Percentiles rank a stretch among this genome's conserved stretches.
Evolutionary conservation across 177 flowering plant species (phyloP).

Genomic region (Tripterygium wilfordii): DNA sequence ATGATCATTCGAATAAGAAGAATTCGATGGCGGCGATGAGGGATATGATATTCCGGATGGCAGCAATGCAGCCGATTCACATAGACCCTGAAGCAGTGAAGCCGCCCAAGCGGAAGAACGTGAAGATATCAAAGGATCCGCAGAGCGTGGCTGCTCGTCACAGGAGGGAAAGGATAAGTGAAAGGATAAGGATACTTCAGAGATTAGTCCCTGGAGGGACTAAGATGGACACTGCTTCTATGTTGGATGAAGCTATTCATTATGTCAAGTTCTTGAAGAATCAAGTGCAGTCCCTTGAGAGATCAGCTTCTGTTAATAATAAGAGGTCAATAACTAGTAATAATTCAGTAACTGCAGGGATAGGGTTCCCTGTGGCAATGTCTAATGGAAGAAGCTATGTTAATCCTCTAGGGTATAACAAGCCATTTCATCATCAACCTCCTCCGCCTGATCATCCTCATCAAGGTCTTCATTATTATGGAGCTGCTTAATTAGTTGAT

Average conservation of each 20-base stretch:
- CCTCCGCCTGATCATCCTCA: no score
- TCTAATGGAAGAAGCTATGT: slow-evolving; percentile 14
- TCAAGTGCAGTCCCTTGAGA: slow-evolving; percentile 72
- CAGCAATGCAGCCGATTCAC: slow-evolving; percentile 88
- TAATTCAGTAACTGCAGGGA: slow-evolving; percentile 1
- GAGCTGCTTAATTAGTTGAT: slow-evolving; percentile 24
- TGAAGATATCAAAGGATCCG: slow-evolving; percentile 84
- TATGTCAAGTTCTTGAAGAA: slow-evolving; percentile 80
- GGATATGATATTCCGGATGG: slow-evolving; percentile 82
- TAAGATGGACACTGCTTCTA: slow-evolving; percentile 93
- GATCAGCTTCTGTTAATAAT: slow-evolving; percentile 42
- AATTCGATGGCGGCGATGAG: slow-evolving; percentile 85
- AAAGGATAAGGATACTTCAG: slow-evolving; percentile 74
- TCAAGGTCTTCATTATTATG: slow-evolving; percentile 20
- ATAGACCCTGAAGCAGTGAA: slow-evolving; percentile 88
- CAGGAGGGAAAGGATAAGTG: slow-evolving; percentile 78
- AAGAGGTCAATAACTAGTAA: slow-evolving; percentile 17
- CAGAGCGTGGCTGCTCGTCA: slow-evolving; percentile 90
- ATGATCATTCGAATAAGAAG: no score
- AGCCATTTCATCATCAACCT: background rate
- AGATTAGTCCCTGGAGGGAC: slow-evolving; percentile 91
- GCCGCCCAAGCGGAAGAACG: slow-evolving; percentile 81
- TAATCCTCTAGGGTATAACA: no score
- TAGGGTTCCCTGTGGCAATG: slow-evolving; percentile 43
- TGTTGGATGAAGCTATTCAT: slow-evolving; percentile 89